Evolutionary conservation across 345 rosid genomes (phyloP).

Genomic region (Dipteronia dyeriana): DNA sequence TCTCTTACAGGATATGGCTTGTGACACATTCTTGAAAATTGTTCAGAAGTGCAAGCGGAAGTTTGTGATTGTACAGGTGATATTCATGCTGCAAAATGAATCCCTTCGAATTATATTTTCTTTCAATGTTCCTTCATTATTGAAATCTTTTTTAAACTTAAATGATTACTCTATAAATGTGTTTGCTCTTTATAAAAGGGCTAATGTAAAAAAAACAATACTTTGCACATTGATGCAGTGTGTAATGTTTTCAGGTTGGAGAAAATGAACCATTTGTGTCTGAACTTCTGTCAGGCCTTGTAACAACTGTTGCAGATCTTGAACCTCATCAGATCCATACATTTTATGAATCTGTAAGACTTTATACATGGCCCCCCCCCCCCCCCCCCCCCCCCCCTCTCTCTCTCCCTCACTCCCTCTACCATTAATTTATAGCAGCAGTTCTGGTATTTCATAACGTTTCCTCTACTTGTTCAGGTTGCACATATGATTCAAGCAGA

Average conservation of each 20-base stretch:
- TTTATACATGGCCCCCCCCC: slow-evolving; percentile 7
- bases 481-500: slow-evolving; percentile 99
- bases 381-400: too few relatives aligned
- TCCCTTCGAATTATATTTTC: not conserved
- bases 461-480: slow-evolving; percentile 49
- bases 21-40: slow-evolving; percentile 98
- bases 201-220: not conserved
- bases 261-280: slow-evolving; percentile 98
- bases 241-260: slow-evolving; percentile 71
- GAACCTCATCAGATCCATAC: slow-evolving; percentile 99
- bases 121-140: not conserved
- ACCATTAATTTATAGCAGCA: slow-evolving; percentile 8
- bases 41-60: slow-evolving; percentile 99
- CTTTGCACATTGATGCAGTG: not conserved
- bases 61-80: slow-evolving; percentile 91
- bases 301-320: slow-evolving; percentile 92
- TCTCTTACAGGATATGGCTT: slow-evolving; percentile 92
- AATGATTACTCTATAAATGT: not conserved
- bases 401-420: too few relatives aligned
- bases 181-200: not conserved
- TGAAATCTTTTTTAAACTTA: not conserved
- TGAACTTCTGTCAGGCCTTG: slow-evolving; percentile 92
- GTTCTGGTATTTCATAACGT: not conserved
- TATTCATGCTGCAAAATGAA: not conserved
- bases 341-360: slow-evolving; percentile 92